phyloP scores from a whole-genome alignment of 2,329 filamentous ascomycete genomes.

The Graphilbum fragrans region DNA sequence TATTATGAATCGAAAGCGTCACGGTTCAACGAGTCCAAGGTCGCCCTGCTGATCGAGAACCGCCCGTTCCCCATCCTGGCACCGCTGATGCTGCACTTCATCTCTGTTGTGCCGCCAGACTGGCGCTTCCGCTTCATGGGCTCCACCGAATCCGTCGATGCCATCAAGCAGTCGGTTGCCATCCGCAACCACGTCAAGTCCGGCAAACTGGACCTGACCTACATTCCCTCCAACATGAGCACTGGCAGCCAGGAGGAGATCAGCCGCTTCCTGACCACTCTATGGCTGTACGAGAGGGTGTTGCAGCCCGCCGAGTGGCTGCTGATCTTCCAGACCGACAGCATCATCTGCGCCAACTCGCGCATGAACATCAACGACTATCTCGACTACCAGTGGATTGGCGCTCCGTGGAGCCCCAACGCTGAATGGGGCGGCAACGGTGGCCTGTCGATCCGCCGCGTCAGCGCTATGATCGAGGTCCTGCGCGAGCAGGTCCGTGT shows the following conservation, averaged over 20 bases:
- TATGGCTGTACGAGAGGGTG: conserved; percentile 38
- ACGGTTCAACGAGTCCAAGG: conserved; percentile 35
- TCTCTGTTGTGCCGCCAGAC: conserved; percentile 41
- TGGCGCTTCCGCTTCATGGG: conserved; percentile 48
- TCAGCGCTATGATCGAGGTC: conserved; percentile 39
- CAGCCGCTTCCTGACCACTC: conserved; percentile 36
- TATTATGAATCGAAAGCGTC: conserved; percentile 18
- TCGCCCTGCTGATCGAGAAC: conserved; percentile 44
- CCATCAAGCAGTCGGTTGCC: conserved; percentile 30
- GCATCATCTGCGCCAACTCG: conserved; percentile 42
- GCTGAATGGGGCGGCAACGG: conserved; percentile 37
- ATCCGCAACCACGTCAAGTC: conserved; percentile 28
- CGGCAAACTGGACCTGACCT: conserved; percentile 37
- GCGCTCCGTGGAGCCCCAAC: conserved; percentile 33
- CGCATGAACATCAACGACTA: conserved; percentile 33
- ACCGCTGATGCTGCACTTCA: conserved; percentile 43
- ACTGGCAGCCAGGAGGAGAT: conserved; percentile 39
- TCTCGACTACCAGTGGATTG: conserved; percentile 40
- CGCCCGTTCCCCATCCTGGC: conserved; percentile 35
- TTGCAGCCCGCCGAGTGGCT: conserved; percentile 39
- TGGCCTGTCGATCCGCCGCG: conserved; percentile 37
- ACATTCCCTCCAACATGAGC: conserved; percentile 39
- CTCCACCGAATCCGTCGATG: conserved; percentile 29
- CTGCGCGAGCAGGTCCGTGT: conserved; percentile 32
- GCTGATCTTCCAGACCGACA: conserved; percentile 42